phyloP scores from a whole-genome alignment of 192 early-diverging fungal species.

The Piromyces finnis region DNA sequence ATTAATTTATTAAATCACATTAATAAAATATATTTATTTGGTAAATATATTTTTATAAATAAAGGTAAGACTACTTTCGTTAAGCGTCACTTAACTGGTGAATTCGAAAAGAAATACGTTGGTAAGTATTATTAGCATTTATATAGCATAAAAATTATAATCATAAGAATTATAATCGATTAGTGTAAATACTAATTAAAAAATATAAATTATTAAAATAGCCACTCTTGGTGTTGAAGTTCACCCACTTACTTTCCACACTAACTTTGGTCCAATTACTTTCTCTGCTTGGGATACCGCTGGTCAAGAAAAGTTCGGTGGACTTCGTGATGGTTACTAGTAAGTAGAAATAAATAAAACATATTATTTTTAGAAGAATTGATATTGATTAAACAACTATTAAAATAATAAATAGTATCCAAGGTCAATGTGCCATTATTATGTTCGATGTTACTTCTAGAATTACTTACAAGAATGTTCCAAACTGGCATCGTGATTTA shows the following conservation, averaged over 20 bases:
- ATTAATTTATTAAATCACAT: too few relatives aligned
- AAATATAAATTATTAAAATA: conserved; percentile 10
- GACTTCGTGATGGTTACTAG: conserved; percentile 99
- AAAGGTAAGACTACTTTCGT: conserved; percentile 96
- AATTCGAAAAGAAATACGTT: conserved; percentile 99
- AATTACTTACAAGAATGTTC: conserved; percentile 99
- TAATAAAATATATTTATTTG: too few relatives aligned
- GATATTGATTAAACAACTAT: too few relatives aligned
- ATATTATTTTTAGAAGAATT: too few relatives aligned
- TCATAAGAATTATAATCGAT: neutral
- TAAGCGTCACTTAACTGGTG: conserved; percentile 97
- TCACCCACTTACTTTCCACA: conserved; percentile 93
- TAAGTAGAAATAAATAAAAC: conserved; percentile 13
- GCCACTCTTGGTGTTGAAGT: conserved; percentile 99
- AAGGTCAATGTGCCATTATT: conserved; percentile 99
- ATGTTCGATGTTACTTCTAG: conserved; percentile 99
- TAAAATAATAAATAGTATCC: conserved; percentile 38
- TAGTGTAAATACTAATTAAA: too few relatives aligned
- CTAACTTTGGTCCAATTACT: conserved; percentile 86
- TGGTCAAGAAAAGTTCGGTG: conserved; percentile 99
- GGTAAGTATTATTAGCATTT: too few relatives aligned
- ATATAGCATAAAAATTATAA: neutral
- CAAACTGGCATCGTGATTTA: conserved; percentile 99
- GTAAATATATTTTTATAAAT: too few relatives aligned
- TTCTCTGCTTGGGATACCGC: conserved; percentile 99